phyloP scores from a whole-genome alignment of 2,329 filamentous ascomycete genomes.

The Ilyonectria destructans region DNA sequence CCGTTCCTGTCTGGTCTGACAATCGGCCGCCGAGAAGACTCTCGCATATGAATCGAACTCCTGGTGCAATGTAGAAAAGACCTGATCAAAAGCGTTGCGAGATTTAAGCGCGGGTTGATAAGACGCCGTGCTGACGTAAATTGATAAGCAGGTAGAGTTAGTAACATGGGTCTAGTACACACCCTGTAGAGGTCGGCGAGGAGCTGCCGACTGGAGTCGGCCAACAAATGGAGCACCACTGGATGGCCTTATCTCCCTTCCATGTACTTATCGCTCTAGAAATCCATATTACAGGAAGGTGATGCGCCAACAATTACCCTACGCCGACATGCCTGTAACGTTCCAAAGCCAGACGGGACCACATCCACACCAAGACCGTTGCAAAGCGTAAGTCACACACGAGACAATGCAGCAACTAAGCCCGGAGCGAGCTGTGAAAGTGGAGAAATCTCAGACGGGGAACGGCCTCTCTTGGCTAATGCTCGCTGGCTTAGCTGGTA shows the following conservation, averaged over 20 bases:
- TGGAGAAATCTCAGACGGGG: neutral
- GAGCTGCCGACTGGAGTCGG: neutral
- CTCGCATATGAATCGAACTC: slow-evolving; percentile 18
- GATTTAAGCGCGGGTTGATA: slow-evolving; percentile 26
- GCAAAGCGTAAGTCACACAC: neutral
- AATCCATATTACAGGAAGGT: neutral
- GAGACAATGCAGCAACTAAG: neutral
- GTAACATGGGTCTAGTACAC: neutral
- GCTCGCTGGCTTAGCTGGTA: neutral
- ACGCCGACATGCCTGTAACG: neutral
- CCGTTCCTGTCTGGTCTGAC: slow-evolving; percentile 14
- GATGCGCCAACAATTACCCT: neutral
- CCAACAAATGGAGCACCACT: neutral
- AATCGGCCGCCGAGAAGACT: slow-evolving; percentile 22
- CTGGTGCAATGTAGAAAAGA: slow-evolving; percentile 24
- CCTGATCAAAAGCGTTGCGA: slow-evolving; percentile 23
- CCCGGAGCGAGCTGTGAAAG: neutral
- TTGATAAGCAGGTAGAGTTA: neutral
- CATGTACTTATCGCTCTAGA: neutral
- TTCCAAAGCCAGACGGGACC: neutral
- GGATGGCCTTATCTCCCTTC: neutral
- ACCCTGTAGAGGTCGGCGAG: neutral
- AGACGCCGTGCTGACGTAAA: slow-evolving; percentile 8
- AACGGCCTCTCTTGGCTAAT: neutral
- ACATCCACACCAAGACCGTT: neutral